phyloP scores from a whole-genome alignment of 768 basidiomycete species.

The Xanthoconium purpureum region DNA sequence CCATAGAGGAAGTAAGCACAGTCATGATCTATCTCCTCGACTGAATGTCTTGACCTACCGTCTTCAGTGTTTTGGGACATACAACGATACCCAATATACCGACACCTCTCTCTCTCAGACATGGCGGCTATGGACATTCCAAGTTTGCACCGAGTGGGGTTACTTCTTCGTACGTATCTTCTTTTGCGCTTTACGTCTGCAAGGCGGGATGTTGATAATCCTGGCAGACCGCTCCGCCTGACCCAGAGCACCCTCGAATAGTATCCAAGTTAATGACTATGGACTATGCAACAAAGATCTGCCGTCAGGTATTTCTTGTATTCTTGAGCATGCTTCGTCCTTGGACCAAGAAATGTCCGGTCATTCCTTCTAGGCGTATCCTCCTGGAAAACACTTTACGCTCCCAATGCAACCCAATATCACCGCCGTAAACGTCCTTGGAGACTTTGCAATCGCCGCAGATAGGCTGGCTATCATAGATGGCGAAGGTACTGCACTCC shows the following conservation, averaged over 20 bases:
- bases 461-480: conserved; percentile 87
- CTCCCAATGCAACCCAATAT: conserved; percentile 78
- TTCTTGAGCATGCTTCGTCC: neutral
- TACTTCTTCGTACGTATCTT: conserved; percentile 68
- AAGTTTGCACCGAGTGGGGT: conserved; percentile 95
- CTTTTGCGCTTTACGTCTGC: neutral
- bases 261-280: conserved; percentile 75
- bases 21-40: neutral
- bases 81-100: conserved; percentile 62
- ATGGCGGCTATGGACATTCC: conserved; percentile 90
- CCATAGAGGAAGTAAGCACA: conserved; percentile 50
- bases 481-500: conserved; percentile 57
- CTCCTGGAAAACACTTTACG: conserved; percentile 68
- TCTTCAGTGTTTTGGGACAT: conserved; percentile 82
- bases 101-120: conserved; percentile 59
- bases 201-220: neutral
- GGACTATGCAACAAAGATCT: conserved; percentile 68
- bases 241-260: conserved; percentile 66
- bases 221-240: conserved; percentile 67
- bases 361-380: conserved; percentile 54
- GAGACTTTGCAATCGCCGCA: conserved; percentile 78
- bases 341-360: neutral
- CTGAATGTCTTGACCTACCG: neutral
- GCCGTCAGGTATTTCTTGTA: conserved; percentile 47
- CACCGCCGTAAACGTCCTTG: conserved; percentile 76